Evolutionary conservation across 2,329 filamentous ascomycete genomes (phyloP).

Genomic region (Claviceps purpurea): DNA sequence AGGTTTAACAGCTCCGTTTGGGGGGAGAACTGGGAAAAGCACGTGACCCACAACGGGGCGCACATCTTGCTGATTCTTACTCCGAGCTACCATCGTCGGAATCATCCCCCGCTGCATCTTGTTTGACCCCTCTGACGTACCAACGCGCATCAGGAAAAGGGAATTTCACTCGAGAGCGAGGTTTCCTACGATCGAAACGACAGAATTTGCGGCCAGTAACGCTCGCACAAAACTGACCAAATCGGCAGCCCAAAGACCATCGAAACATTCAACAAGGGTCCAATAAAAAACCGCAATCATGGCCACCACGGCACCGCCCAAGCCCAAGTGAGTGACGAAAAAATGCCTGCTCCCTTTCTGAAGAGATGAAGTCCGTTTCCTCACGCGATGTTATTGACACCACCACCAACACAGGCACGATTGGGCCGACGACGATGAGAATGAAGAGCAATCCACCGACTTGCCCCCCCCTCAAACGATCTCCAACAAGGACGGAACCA

Average conservation of each 20-base stretch:
- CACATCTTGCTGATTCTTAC: no score
- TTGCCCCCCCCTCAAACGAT: constrained; percentile 81
- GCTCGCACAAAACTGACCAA: constrained; percentile 5
- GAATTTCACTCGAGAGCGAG: constrained; percentile 23
- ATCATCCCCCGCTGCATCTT: no score
- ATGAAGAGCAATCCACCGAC: constrained; percentile 54
- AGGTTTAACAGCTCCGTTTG: no score
- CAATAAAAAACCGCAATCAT: constrained; percentile 16
- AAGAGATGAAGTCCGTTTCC: no score
- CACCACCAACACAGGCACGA: constrained; percentile 43
- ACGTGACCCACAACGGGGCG: no score
- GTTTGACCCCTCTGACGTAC: no score
- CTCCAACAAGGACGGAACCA: constrained; percentile 96
- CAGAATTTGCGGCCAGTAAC: constrained; percentile 12
- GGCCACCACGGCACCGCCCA: constrained; percentile 25
- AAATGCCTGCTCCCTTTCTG: background rate
- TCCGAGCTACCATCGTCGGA: no score
- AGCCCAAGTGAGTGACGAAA: constrained; percentile 25
- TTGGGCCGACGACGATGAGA: constrained; percentile 94
- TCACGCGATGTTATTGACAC: constrained; percentile 18
- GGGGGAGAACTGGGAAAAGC: no score
- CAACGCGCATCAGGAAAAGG: constrained; percentile 24
- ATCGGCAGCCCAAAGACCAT: background rate
- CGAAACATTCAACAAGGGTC: background rate
- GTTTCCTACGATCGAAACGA: constrained; percentile 25